Conservation (phyloP, 495 filamentous ascomycete species). For the Apodospora peruviana region DNA sequence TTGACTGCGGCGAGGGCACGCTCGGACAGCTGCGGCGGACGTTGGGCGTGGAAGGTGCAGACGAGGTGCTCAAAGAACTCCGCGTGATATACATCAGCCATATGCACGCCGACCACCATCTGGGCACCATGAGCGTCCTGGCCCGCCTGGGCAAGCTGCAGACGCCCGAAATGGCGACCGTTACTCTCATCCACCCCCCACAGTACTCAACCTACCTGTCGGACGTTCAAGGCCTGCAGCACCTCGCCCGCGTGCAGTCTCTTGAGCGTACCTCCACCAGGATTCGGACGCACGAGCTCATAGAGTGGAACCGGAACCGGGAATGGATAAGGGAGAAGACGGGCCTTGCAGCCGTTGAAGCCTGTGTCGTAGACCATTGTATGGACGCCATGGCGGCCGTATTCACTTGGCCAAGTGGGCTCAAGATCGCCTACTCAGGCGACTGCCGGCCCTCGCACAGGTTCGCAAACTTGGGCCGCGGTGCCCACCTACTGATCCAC, state of each 20-base stretch:
- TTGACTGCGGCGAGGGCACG: conserved; percentile 91
- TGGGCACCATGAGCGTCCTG: conserved; percentile 74
- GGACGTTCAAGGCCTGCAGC: no score
- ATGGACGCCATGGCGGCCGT: conserved; percentile 67
- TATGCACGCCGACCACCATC: conserved; percentile 92
- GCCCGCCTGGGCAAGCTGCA: conserved; percentile 58
- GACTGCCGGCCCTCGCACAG: conserved; percentile 73
- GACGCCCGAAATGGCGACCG: not conserved
- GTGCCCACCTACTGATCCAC: conserved; percentile 79
- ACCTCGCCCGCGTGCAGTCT: not conserved
- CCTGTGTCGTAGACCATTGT: conserved; percentile 70
- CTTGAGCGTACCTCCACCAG: not conserved
- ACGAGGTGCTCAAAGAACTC: conserved; percentile 68
- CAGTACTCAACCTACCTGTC: conserved; percentile 2
- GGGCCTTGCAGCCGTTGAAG: conserved; percentile 48
- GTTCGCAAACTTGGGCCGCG: conserved; percentile 66
- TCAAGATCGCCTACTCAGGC: conserved; percentile 88
- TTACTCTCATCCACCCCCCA: conserved; percentile 4
- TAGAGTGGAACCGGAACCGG: not conserved
- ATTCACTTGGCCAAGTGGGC: conserved; percentile 69
- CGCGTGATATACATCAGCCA: conserved; percentile 92
- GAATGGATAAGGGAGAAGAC: conserved; percentile 7
- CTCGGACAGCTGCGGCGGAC: conserved; percentile 82
- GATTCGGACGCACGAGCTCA: not conserved
- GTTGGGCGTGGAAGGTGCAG: conserved; percentile 56